Evolutionary conservation across 139 green algal genomes (phyloP).

Genomic region (Spirogloea muscicola): DNA sequence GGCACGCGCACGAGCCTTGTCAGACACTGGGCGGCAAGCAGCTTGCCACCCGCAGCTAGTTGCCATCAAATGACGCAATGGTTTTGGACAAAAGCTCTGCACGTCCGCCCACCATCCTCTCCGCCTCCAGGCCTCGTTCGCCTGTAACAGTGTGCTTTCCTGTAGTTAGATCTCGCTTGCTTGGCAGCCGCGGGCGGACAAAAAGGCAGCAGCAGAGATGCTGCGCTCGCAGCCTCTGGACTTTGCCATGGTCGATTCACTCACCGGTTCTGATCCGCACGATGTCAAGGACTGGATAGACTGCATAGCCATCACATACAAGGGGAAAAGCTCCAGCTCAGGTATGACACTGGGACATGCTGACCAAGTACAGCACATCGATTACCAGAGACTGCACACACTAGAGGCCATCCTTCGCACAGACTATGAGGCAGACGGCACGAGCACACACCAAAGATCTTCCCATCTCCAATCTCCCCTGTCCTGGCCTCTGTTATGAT

Average conservation of each 20-base stretch:
- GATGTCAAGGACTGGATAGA: constrained; percentile 13
- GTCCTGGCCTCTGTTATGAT: constrained; percentile 31
- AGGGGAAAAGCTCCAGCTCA: background rate
- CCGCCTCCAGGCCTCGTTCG: constrained; percentile 23
- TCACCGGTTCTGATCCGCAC: constrained; percentile 22
- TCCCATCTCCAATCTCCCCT: constrained; percentile 42
- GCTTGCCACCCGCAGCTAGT: no score
- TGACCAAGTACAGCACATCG: background rate
- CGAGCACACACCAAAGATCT: constrained; percentile 39
- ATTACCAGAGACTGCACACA: background rate
- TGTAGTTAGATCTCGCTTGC: no score
- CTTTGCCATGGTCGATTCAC: background rate
- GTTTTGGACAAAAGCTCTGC: constrained; percentile 9
- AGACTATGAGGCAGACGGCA: background rate
- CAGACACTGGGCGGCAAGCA: no score
- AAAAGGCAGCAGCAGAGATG: background rate
- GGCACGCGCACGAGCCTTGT: no score
- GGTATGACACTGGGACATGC: background rate
- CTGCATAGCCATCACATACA: no score
- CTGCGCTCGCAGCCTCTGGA: background rate
- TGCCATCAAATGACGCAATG: no score
- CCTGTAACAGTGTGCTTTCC: constrained; percentile 9
- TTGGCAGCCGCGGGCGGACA: no score
- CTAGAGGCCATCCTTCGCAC: background rate
- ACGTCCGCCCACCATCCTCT: constrained; percentile 26